Evolutionary conservation across 495 filamentous ascomycete species (phyloP).

Genomic region (Penicillium pulvis): DNA sequence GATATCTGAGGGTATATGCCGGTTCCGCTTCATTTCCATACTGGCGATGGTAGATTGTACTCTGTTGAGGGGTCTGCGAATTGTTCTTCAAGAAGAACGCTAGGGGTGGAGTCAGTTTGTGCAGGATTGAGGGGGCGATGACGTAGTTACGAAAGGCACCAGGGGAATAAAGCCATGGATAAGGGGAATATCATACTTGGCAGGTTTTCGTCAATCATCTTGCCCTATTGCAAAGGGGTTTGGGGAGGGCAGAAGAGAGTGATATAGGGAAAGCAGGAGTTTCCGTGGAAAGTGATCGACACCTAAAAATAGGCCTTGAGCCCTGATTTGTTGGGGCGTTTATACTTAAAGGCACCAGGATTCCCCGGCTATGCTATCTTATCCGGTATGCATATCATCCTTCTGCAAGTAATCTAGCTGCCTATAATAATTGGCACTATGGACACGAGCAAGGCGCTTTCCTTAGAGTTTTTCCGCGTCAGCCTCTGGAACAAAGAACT

Average conservation of each 20-base stretch:
- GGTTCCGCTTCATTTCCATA: constrained; percentile 77
- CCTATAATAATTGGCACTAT: not conserved
- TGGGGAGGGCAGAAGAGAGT: not conserved
- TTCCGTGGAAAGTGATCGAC: not conserved
- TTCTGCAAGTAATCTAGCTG: not conserved
- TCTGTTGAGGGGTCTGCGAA: constrained; percentile 54
- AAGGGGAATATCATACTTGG: constrained; percentile 59
- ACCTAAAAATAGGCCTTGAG: constrained; percentile 22
- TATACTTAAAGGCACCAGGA: constrained; percentile 13
- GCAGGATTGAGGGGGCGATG: constrained; percentile 33
- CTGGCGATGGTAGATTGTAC: constrained; percentile 70
- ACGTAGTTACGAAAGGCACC: constrained; percentile 16
- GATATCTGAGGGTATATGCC: constrained; percentile 75
- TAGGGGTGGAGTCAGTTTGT: constrained; percentile 38
- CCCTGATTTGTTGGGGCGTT: not conserved
- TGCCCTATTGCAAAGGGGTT: constrained; percentile 15
- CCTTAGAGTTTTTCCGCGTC: not conserved
- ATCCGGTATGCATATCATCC: not conserved
- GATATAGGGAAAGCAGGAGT: constrained; percentile 6
- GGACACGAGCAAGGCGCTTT: not conserved
- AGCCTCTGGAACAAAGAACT: not conserved
- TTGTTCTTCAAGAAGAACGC: constrained; percentile 64
- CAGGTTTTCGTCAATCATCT: constrained; percentile 93
- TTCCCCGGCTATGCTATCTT: constrained; percentile 1
- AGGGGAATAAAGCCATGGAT: not conserved